Base-by-base conservation (phyloP, 2,329 filamentous ascomycete genomes). In the Trichoderma sp. region DNA sequence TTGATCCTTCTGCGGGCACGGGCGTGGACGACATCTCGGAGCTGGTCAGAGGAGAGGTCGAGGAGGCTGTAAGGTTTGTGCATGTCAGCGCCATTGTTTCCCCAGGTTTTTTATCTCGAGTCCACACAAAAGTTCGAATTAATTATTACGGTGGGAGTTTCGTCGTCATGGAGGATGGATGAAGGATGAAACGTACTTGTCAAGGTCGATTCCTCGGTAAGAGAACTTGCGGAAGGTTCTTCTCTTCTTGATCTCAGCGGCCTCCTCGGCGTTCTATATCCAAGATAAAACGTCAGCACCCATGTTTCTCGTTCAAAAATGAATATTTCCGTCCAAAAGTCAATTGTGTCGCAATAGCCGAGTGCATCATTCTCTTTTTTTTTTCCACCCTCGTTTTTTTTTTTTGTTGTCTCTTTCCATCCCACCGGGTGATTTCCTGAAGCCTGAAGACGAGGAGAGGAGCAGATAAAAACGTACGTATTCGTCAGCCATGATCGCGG, bases 211-310 rank as follows among this genome's bases (percentile, higher is more conserved):
- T 84, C 96, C 96, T 84, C 96, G 93, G 93, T 98, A 99, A 80
- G 95, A 96, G 86, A 98, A 99, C 92, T 98, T 99, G 89, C 94
- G 93, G 93, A 98, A 98, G 81, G 94, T 89, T 95, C 96, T 97
- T 90, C 92, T 97, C 91, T 93, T 97, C 94, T 98, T 99, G 87
- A 99, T 89, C 93, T 98, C 96, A 84, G 94, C 95, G 87, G 95
- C 95, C 90, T 96, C 93, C 89, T 97, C 94, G 85, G 95, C 92
- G 89, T 98, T 95, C 94, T 97, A 81, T 80, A 69, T 8, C 30
- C 51, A 26, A 18, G 21, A 18, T 43, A 68, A 73, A 51, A 61
- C 32, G 53, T 71, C 62, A 67, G 61, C 70, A 51, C 57, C 26
- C 28, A 9, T 28, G 26, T 28, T 43, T 51, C 51, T 36, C 6